phyloP scores from a whole-genome alignment of 176 grass and related monocot species.

The Thalia dealbata region DNA sequence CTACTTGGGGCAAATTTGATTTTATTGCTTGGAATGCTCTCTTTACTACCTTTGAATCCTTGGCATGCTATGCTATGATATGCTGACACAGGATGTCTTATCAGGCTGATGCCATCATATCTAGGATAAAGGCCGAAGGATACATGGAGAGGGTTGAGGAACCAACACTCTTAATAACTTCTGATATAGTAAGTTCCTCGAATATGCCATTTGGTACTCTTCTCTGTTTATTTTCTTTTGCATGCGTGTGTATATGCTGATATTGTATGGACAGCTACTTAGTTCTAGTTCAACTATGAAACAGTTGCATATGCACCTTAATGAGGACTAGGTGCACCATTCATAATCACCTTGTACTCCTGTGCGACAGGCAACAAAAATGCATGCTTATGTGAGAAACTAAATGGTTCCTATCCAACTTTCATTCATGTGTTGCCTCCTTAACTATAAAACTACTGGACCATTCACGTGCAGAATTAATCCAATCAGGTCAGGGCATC shows the following conservation, averaged over 20 bases:
- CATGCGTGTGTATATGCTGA: background rate
- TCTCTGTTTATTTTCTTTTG: no score
- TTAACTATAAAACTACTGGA: background rate
- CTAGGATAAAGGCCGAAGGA: constrained; percentile 60
- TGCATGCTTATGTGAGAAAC: background rate
- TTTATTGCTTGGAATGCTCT: background rate
- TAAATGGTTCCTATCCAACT: background rate
- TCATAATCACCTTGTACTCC: background rate
- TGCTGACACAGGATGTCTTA: background rate
- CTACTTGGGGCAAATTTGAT: background rate
- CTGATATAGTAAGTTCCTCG: constrained; percentile 71
- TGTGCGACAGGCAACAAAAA: background rate
- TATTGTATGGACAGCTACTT: background rate
- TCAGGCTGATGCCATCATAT: constrained; percentile 90
- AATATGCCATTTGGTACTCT: background rate
- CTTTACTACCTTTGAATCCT: background rate
- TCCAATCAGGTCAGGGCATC: background rate
- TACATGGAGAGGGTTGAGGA: constrained; percentile 42
- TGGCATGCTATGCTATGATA: background rate
- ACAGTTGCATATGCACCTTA: background rate
- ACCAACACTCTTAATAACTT: constrained; percentile 73
- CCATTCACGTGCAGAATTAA: background rate
- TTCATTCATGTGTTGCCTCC: background rate
- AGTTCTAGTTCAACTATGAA: background rate
- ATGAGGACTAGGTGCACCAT: background rate